Evolutionary conservation across 169 alveolate genomes (phyloP).

Genomic region (Eimeria maxima): DNA sequence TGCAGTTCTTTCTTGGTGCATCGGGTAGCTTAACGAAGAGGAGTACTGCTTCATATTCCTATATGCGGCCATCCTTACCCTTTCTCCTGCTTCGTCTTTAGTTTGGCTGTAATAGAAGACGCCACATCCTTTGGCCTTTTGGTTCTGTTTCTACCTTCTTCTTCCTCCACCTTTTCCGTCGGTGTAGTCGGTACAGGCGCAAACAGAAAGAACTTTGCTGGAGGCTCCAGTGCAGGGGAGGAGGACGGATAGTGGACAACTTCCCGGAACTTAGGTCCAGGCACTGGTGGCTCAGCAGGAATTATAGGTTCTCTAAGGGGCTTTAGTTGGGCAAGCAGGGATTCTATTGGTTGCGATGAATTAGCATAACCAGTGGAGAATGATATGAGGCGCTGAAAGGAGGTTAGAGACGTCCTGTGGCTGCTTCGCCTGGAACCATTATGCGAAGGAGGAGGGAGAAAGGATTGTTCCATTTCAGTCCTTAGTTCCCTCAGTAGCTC

Average conservation of each 20-base stretch:
- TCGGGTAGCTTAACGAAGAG: not conserved
- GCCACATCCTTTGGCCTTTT: constrained; percentile 46
- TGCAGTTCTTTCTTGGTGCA: not conserved
- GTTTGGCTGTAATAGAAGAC: constrained; percentile 66
- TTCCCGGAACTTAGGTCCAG: constrained; percentile 64
- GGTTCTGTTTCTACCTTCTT: not conserved
- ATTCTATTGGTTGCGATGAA: constrained; percentile 47
- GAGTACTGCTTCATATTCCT: not conserved
- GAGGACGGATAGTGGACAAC: constrained; percentile 72
- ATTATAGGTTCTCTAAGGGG: constrained; percentile 43
- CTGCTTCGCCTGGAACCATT: constrained; percentile 18
- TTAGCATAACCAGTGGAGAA: constrained; percentile 34
- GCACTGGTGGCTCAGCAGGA: constrained; percentile 81
- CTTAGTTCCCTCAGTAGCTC: constrained; percentile 50
- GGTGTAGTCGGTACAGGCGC: constrained; percentile 68
- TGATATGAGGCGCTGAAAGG: constrained; percentile 29
- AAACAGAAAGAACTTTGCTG: constrained; percentile 44
- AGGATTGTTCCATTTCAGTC: constrained; percentile 31
- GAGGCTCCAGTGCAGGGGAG: constrained; percentile 38
- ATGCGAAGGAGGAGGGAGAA: not conserved
- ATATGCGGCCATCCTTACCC: constrained; percentile 86
- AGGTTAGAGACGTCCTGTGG: not conserved
- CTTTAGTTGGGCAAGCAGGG: constrained; percentile 46
- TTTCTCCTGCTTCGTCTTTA: constrained; percentile 87
- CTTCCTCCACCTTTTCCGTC: constrained; percentile 74